phyloP scores from a whole-genome alignment of 1,284 basidiomycete genomes.

The Coniophora puteana region DNA sequence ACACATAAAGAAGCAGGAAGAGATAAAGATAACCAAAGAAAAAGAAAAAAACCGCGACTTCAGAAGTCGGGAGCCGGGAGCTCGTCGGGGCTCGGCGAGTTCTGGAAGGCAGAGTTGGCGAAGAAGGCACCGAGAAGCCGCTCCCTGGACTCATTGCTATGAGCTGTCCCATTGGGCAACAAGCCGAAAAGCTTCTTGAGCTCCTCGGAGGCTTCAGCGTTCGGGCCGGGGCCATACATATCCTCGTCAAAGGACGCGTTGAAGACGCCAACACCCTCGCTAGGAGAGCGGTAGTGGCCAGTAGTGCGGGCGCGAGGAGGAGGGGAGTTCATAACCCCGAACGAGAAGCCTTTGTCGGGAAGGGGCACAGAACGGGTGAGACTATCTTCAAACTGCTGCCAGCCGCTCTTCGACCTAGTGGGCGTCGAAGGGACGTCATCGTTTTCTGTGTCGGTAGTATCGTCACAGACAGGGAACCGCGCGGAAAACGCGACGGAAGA shows the following conservation, averaged over 20 bases:
- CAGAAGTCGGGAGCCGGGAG: constrained; percentile 63
- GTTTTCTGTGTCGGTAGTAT: constrained; percentile 49
- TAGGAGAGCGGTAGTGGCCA: constrained; percentile 52
- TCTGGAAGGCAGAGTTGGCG: constrained; percentile 76
- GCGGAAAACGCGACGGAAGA: constrained; percentile 21
- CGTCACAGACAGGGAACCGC: constrained; percentile 66
- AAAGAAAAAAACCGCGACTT: constrained; percentile 25
- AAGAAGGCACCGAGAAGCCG: constrained; percentile 63
- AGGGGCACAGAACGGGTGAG: constrained; percentile 53
- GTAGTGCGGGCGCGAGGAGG: constrained; percentile 34
- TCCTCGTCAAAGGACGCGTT: constrained; percentile 69
- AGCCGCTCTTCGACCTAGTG: constrained; percentile 27
- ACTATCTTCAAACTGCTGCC: constrained; percentile 37
- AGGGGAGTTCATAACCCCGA: constrained; percentile 34
- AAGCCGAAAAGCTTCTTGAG: constrained; percentile 33
- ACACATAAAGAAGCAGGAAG: constrained; percentile 34
- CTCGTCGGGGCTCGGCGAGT: constrained; percentile 75
- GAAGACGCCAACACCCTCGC: constrained; percentile 63
- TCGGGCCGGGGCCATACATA: constrained; percentile 37
- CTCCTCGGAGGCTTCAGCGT: constrained; percentile 37
- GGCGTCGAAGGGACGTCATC: constrained; percentile 38
- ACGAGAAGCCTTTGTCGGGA: constrained; percentile 36
- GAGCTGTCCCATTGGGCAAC: constrained; percentile 25
- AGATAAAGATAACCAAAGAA: constrained; percentile 22
- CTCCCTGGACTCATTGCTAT: no score